Evolutionary conservation across 176 grass and related monocot genomes (phyloP).

Genomic region (Guadua angustifolia): DNA sequence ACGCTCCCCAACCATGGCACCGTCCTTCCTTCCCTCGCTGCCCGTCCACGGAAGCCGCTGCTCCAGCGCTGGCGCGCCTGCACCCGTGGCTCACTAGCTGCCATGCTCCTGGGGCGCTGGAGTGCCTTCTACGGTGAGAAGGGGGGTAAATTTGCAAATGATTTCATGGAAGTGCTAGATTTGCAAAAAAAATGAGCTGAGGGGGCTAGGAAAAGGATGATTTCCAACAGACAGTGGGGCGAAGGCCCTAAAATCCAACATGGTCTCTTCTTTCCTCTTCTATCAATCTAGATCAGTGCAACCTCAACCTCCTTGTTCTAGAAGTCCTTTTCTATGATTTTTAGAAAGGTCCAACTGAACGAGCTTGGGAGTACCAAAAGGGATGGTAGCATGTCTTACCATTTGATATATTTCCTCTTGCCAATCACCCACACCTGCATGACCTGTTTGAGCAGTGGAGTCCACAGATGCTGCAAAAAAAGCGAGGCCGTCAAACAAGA

Average conservation of each 20-base stretch:
- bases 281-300: constrained; percentile 18
- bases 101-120: too few species aligned
- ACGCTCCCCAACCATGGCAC: too few species aligned
- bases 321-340: not conserved
- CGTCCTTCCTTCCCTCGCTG: too few species aligned
- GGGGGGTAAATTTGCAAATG: too few species aligned
- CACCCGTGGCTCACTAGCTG: too few species aligned
- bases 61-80: too few species aligned
- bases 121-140: too few species aligned
- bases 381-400: constrained; percentile 47
- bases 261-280: constrained; percentile 14
- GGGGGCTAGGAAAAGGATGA: too few species aligned
- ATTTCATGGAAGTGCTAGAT: too few species aligned
- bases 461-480: constrained; percentile 69
- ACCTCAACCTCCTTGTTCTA: not conserved
- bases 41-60: too few species aligned
- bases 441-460: constrained; percentile 74
- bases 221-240: not conserved
- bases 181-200: too few species aligned
- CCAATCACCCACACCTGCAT: constrained; percentile 51
- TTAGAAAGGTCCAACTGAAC: not conserved
- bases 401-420: constrained; percentile 86
- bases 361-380: not conserved
- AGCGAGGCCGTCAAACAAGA: constrained; percentile 35
- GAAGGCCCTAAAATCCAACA: not conserved